phyloP scores from a whole-genome alignment of 2,329 filamentous ascomycete species.

The Colletotrichum sublineola region DNA sequence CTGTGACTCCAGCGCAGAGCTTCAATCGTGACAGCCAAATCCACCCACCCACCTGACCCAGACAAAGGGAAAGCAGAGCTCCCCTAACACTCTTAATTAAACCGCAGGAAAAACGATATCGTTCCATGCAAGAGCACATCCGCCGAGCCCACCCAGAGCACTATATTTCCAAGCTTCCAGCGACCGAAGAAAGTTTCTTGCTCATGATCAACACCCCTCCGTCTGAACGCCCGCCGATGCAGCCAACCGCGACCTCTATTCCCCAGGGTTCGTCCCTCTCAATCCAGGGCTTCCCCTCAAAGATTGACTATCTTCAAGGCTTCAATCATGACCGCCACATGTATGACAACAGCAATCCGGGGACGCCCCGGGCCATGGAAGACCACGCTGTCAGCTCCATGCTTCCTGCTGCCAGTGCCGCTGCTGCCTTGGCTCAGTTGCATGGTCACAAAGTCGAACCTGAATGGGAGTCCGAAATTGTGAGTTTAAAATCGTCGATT shows the following conservation, averaged over 20 bases:
- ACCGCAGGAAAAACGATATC: slow-evolving; percentile 89
- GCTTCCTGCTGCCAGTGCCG: slow-evolving; percentile 80
- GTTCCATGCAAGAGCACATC: slow-evolving; percentile 99
- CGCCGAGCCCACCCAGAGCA: slow-evolving; percentile 96
- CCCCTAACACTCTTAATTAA: slow-evolving; percentile 43
- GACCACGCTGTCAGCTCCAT: slow-evolving; percentile 75
- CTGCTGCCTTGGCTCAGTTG: slow-evolving; percentile 88
- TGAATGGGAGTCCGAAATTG: slow-evolving; percentile 83
- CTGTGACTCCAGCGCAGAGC: slow-evolving; percentile 31
- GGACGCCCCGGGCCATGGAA: slow-evolving; percentile 76
- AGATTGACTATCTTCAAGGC: slow-evolving; percentile 53
- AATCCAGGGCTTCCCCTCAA: slow-evolving; percentile 42
- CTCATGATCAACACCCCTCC: slow-evolving; percentile 95
- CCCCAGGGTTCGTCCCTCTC: slow-evolving; percentile 43
- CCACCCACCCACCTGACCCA: slow-evolving; percentile 15
- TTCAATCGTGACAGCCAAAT: slow-evolving; percentile 25
- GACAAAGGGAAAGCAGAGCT: slow-evolving; percentile 38
- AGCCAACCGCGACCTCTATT: slow-evolving; percentile 49
- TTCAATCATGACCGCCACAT: slow-evolving; percentile 74
- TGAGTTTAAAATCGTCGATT: slow-evolving; percentile 60
- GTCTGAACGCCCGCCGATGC: slow-evolving; percentile 55
- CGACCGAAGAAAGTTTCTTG: slow-evolving; percentile 96
- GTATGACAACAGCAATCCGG: slow-evolving; percentile 75
- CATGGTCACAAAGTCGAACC: slow-evolving; percentile 80
- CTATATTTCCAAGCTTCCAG: slow-evolving; percentile 97